These are phyloP conservation scores for Penicillium paneum DNA, from an alignment of 2,329 filamentous ascomycete genomes.

Conservation along the genomic window DNA sequence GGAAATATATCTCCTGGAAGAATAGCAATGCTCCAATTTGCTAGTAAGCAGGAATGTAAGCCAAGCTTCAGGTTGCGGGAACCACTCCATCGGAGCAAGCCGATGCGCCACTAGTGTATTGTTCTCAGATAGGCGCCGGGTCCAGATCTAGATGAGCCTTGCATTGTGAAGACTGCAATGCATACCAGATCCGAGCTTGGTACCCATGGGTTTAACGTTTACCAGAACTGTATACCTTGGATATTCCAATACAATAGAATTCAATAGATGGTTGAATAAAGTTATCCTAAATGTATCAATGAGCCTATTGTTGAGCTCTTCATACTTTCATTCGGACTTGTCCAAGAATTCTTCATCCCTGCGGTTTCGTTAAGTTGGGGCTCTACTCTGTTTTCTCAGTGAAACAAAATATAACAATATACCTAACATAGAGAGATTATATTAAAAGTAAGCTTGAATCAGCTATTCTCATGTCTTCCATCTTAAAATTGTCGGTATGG, in stretches of 20 bases:
- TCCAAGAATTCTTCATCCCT: background rate
- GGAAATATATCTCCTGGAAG: background rate
- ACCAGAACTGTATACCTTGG: background rate
- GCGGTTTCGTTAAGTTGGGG: background rate
- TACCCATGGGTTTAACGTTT: background rate
- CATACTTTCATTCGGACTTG: background rate
- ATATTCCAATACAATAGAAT: background rate
- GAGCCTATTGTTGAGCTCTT: background rate
- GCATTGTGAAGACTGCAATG: slow-evolving; percentile 7
- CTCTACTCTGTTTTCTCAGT: background rate
- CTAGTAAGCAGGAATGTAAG: slow-evolving; percentile 12
- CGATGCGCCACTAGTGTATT: background rate
- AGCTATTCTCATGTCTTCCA: background rate
- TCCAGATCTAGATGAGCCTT: slow-evolving; percentile 14
- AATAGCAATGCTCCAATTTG: background rate
- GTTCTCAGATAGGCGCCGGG: background rate
- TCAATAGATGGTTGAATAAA: background rate
- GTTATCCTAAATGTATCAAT: background rate
- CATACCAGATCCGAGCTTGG: slow-evolving; percentile 9
- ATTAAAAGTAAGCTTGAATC: background rate
- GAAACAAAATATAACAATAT: background rate
- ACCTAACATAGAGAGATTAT: background rate
- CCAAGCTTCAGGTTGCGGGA: background rate
- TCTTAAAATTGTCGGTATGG: background rate
- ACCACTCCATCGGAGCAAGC: background rate